Evolutionary conservation across 768 basidiomycete genomes (phyloP).

Genomic region (Boletus patriciae): DNA sequence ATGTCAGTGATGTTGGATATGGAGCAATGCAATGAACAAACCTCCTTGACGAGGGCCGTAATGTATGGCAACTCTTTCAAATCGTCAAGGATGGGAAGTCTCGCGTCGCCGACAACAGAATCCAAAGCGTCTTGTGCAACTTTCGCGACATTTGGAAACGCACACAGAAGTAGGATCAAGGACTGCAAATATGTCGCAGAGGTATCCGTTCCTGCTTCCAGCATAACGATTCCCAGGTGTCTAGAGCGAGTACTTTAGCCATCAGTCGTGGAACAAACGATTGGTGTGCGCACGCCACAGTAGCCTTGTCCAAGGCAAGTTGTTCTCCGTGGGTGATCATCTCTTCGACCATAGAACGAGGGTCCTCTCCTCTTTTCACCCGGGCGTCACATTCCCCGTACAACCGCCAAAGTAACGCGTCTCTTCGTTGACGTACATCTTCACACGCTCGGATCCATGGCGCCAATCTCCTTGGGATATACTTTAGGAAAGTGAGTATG

Average conservation of each 20-base stretch:
- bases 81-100: slow-evolving; percentile 1
- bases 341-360: slow-evolving; percentile 3
- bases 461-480: slow-evolving; percentile 6
- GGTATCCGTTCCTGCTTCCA: slow-evolving; percentile 6
- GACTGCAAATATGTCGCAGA: slow-evolving; percentile 5
- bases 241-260: not conserved
- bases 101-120: slow-evolving; percentile 2
- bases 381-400: slow-evolving; percentile 2
- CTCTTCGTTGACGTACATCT: slow-evolving; percentile 5
- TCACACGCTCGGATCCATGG: slow-evolving; percentile 5
- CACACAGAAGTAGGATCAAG: slow-evolving; percentile 3
- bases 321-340: not conserved
- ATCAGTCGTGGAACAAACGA: not conserved
- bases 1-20: not conserved
- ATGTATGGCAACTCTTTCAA: slow-evolving; percentile 6
- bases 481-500: slow-evolving; percentile 3
- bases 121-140: slow-evolving; percentile 1
- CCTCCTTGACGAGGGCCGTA: slow-evolving; percentile 4
- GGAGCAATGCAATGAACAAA: not conserved
- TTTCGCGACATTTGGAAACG: slow-evolving; percentile 3
- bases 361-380: not conserved
- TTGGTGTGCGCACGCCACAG: not conserved
- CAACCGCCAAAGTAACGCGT: slow-evolving; percentile 3
- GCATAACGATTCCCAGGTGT: slow-evolving; percentile 1
- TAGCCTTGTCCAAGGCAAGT: slow-evolving; percentile 1